Evolutionary conservation across 2,329 filamentous ascomycete species (phyloP).

Genomic region (Colletotrichum abscissum): DNA sequence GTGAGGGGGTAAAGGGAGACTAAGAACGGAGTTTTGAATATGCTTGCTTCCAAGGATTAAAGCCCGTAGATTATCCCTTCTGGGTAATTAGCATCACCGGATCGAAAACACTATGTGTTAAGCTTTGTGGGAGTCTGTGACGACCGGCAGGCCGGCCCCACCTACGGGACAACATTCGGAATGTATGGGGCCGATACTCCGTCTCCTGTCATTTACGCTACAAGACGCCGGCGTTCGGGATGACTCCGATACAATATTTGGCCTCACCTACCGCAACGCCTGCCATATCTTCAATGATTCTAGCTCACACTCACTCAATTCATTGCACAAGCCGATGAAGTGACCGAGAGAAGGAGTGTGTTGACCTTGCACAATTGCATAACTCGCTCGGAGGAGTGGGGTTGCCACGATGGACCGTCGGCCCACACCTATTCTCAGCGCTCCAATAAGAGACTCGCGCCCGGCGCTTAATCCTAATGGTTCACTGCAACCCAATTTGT

Average conservation of each 20-base stretch:
- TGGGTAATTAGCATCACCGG: no score
- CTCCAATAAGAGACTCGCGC: background rate
- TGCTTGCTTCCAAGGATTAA: no score
- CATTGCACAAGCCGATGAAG: background rate
- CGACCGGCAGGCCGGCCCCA: no score
- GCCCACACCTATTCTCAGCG: background rate
- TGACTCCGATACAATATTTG: background rate
- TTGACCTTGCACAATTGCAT: background rate
- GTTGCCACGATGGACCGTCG: background rate
- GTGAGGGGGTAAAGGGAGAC: no score
- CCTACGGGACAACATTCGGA: background rate
- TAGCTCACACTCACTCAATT: background rate
- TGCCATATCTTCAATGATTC: background rate
- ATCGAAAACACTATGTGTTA: no score
- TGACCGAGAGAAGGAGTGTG: background rate
- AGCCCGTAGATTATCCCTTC: no score
- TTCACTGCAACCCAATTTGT: background rate
- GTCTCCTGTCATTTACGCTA: background rate
- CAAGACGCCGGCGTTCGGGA: no score
- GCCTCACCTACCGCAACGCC: background rate
- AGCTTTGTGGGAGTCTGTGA: no score
- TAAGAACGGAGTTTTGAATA: no score
- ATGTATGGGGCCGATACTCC: no score
- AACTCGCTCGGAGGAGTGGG: background rate
- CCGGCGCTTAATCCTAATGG: conserved; percentile 27